Percentiles rank a stretch among this genome's conserved stretches.
Conservation (phyloP, 78 protist genomes). For the Dictyostelium discoideum region DNA sequence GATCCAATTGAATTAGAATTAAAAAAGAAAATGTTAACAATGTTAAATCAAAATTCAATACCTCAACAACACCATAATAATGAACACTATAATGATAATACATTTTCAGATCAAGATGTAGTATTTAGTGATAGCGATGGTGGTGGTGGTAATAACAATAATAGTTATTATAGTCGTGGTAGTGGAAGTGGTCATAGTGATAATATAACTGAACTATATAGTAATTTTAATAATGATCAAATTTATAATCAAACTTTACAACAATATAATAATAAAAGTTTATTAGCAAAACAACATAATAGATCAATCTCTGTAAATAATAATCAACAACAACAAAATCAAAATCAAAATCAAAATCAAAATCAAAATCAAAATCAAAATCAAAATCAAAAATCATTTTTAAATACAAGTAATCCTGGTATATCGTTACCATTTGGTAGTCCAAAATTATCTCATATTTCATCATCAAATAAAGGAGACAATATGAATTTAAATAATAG, state of each 20-base stretch:
- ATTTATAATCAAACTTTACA: background rate
- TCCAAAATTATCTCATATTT: background rate
- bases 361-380: background rate
- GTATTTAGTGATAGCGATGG: background rate
- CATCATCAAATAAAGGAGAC: background rate
- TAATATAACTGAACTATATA: background rate
- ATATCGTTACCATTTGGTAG: background rate
- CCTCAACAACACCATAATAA: background rate
- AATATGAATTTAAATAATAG: background rate
- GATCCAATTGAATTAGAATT: conserved; percentile 71
- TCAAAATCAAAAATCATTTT: conserved; percentile 1
- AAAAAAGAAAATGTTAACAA: conserved; percentile 46
- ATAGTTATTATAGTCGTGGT: background rate
- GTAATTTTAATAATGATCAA: background rate
- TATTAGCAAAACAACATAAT: conserved; percentile 3
- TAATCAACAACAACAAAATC: background rate
- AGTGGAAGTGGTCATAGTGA: background rate
- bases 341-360: background rate
- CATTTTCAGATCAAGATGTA: background rate
- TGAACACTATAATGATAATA: background rate
- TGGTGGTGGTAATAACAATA: background rate
- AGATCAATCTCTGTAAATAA: background rate
- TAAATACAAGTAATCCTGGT: background rate
- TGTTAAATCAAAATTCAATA: background rate
- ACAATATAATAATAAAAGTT: background rate